phyloP scores from a whole-genome alignment of 352 stramenopile genomes.

The Pythium aquatile region DNA sequence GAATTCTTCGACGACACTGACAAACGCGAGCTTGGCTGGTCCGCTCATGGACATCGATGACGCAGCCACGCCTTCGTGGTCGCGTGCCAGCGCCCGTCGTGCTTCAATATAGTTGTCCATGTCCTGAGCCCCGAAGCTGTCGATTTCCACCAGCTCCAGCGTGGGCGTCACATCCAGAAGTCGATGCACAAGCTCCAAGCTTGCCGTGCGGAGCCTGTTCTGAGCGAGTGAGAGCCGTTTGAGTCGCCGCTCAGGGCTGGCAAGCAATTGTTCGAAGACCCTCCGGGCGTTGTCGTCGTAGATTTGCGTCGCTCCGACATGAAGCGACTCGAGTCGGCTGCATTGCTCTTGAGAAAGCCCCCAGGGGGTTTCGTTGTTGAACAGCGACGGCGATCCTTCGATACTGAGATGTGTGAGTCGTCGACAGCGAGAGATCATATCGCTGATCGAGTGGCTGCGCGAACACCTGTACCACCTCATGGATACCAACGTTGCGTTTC shows the following conservation, averaged over 20 bases:
- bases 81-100: slow-evolving; percentile 3
- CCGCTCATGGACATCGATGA: not conserved
- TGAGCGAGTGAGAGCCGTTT: slow-evolving; percentile 13
- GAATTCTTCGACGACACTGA: slow-evolving; percentile 5
- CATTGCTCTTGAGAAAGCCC: not conserved
- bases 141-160: slow-evolving; percentile 13
- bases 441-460: not conserved
- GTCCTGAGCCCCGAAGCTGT: slow-evolving; percentile 12
- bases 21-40: slow-evolving; percentile 12
- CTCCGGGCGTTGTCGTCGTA: not conserved
- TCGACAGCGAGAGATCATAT: not conserved
- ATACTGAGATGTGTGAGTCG: slow-evolving; percentile 7
- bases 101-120: slow-evolving; percentile 9
- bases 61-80: slow-evolving; percentile 11
- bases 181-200: not conserved
- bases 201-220: slow-evolving; percentile 5
- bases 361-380: not conserved
- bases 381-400: slow-evolving; percentile 7
- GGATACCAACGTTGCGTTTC: not conserved
- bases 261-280: slow-evolving; percentile 6
- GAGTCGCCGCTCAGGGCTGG: not conserved
- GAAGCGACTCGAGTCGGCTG: not conserved
- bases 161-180: slow-evolving; percentile 6
- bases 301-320: not conserved
- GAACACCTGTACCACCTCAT: slow-evolving; percentile 14